These are phyloP conservation scores for Celoporthe dispersa DNA, from an alignment of 2,329 filamentous ascomycete species.

Conservation along the genomic window DNA sequence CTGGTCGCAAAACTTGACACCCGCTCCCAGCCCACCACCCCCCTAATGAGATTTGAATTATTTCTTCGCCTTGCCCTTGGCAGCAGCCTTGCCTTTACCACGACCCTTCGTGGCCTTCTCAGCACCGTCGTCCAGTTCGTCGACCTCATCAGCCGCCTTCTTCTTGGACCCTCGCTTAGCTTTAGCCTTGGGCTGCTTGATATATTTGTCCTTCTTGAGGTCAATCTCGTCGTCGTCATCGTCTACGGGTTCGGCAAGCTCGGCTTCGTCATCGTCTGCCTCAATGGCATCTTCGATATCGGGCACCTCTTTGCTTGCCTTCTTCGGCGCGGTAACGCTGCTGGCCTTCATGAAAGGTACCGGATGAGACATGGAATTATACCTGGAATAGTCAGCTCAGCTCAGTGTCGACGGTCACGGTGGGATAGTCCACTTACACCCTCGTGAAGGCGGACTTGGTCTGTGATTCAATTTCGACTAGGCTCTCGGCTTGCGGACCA, in stretches of 20 bases:
- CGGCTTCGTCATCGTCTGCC: constrained; percentile 84
- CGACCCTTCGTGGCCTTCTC: constrained; percentile 58
- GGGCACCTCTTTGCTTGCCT: constrained; percentile 74
- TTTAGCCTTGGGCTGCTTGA: constrained; percentile 85
- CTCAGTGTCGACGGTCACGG: constrained; percentile 26
- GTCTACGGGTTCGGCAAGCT: constrained; percentile 59
- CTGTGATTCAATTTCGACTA: constrained; percentile 78
- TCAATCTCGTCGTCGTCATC: constrained; percentile 82
- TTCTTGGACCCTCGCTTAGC: constrained; percentile 45
- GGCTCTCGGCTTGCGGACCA: constrained; percentile 77
- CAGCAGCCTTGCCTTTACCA: constrained; percentile 45
- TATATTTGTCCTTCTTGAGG: constrained; percentile 93
- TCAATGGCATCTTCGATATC: constrained; percentile 97
- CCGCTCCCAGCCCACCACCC: not conserved
- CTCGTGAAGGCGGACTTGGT: constrained; percentile 90
- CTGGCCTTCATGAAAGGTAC: constrained; percentile 96
- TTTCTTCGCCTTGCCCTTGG: constrained; percentile 56
- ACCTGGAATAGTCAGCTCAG: constrained; percentile 52
- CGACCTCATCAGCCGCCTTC: constrained; percentile 52
- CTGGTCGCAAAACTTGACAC: not conserved
- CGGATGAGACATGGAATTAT: constrained; percentile 85
- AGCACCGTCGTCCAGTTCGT: constrained; percentile 54
- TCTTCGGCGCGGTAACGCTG: constrained; percentile 74
- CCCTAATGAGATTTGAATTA: constrained; percentile 20
- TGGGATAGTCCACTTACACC: constrained; percentile 61